Percentiles rank a stretch among this genome's conserved stretches.
phyloP scores from a whole-genome alignment of 1,139 yeast species.

The Blastobotrys apis region DNA sequence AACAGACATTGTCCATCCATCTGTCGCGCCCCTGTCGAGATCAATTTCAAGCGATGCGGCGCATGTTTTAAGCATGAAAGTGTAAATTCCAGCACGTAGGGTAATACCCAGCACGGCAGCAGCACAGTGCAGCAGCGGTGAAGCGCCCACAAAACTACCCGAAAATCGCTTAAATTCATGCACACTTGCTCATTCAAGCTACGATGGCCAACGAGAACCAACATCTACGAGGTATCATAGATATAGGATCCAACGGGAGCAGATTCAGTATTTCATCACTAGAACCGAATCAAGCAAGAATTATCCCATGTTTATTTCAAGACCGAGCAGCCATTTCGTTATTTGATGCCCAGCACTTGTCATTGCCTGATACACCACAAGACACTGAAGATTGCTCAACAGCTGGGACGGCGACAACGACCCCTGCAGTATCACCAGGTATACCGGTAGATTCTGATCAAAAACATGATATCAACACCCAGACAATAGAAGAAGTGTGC shows the following conservation, averaged over 20 bases:
- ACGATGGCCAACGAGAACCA: too few species aligned
- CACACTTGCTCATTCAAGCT: too few species aligned
- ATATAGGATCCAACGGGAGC: slow-evolving; percentile 65
- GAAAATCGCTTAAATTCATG: too few species aligned
- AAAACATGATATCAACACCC: slow-evolving; percentile 48
- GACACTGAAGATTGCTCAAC: neutral
- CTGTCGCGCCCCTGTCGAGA: too few species aligned
- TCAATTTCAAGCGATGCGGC: too few species aligned
- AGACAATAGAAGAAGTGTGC: slow-evolving; percentile 51
- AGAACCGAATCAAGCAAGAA: slow-evolving; percentile 60
- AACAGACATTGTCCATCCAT: too few species aligned
- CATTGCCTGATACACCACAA: slow-evolving; percentile 1
- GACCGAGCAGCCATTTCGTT: slow-evolving; percentile 63
- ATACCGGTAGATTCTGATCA: slow-evolving; percentile 13
- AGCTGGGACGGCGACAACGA: neutral
- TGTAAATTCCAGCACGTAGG: too few species aligned
- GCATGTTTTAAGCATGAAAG: too few species aligned
- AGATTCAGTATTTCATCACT: slow-evolving; percentile 62
- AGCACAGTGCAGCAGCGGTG: too few species aligned
- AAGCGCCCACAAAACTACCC: too few species aligned
- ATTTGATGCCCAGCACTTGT: slow-evolving; percentile 44
- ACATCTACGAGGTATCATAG: slow-evolving; percentile 44
- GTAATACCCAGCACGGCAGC: too few species aligned
- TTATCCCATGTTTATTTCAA: slow-evolving; percentile 66
- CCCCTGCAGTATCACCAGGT: slow-evolving; percentile 25